These are phyloP conservation scores for Beauveria australis DNA, from an alignment of 2,329 filamentous ascomycete species.

Conservation along the genomic window DNA sequence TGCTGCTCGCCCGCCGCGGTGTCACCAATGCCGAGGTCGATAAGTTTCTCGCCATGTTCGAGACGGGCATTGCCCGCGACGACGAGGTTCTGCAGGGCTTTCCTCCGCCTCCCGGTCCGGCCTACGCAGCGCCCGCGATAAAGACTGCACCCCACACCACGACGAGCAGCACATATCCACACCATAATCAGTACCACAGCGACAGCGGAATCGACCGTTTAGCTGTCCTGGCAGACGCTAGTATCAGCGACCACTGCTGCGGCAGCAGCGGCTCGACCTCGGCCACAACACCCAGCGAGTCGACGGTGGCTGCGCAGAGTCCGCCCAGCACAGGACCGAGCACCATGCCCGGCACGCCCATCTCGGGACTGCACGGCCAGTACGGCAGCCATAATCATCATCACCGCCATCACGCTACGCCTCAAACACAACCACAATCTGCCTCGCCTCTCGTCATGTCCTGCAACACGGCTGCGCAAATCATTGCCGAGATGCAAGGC, in stretches of 20 bases:
- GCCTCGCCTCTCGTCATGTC: conserved; percentile 26
- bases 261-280: conserved; percentile 2
- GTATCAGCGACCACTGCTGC: conserved; percentile 22
- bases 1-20: conserved; percentile 32
- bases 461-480: conserved; percentile 26
- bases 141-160: neutral
- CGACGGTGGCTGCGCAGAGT: neutral
- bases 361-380: neutral
- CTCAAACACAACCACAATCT: neutral
- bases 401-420: neutral
- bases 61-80: conserved; percentile 17
- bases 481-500: conserved; percentile 33
- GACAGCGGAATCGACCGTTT: conserved; percentile 22
- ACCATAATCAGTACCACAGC: conserved; percentile 1
- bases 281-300: conserved; percentile 2
- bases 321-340: conserved; percentile 8
- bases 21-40: conserved; percentile 32
- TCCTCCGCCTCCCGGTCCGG: neutral
- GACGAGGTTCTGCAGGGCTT: conserved; percentile 17
- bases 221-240: conserved; percentile 31
- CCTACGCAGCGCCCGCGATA: neutral
- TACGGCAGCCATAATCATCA: neutral
- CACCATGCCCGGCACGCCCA: conserved; percentile 11
- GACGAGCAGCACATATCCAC: neutral
- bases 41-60: conserved; percentile 29